These are phyloP conservation scores for Aspergillus fumigatus DNA, from an alignment of 2,329 filamentous ascomycete genomes.

Conservation along the genomic window DNA sequence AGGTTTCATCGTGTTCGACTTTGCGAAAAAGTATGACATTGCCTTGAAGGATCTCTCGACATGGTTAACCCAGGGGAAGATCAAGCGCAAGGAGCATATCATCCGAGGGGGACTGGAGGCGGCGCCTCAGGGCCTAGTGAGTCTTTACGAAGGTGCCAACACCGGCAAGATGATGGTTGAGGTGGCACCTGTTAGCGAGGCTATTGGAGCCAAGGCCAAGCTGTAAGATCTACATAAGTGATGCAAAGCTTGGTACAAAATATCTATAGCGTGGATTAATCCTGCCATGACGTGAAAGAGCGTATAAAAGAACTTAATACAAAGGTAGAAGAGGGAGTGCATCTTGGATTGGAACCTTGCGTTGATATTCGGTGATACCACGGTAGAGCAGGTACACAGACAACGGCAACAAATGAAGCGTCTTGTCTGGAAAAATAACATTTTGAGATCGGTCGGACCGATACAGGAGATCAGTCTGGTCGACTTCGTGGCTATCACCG, in stretches of 20 bases:
- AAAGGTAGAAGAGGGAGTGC: no score
- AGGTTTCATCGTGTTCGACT: slow-evolving; percentile 73
- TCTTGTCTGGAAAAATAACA: no score
- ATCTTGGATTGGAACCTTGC: no score
- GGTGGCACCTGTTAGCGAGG: slow-evolving; percentile 34
- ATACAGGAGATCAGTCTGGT: no score
- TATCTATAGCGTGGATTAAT: not conserved
- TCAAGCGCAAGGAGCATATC: slow-evolving; percentile 68
- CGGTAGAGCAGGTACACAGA: no score
- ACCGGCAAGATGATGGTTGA: slow-evolving; percentile 59
- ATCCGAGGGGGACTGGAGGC: slow-evolving; percentile 62
- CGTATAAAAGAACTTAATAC: no score
- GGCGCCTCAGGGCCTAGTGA: slow-evolving; percentile 59
- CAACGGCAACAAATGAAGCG: no score
- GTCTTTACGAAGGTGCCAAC: slow-evolving; percentile 65
- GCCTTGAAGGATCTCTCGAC: slow-evolving; percentile 59
- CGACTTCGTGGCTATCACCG: not conserved
- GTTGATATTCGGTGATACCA: no score
- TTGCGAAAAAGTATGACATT: slow-evolving; percentile 50
- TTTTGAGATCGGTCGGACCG: no score
- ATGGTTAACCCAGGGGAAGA: slow-evolving; percentile 68
- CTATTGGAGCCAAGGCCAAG: slow-evolving; percentile 36
- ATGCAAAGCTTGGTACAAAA: no score
- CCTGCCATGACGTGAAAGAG: not conserved
- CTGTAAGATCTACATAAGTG: slow-evolving; percentile 26